Base-by-base conservation (phyloP, 257 asterid genomes). In the Scutellaria minor region DNA sequence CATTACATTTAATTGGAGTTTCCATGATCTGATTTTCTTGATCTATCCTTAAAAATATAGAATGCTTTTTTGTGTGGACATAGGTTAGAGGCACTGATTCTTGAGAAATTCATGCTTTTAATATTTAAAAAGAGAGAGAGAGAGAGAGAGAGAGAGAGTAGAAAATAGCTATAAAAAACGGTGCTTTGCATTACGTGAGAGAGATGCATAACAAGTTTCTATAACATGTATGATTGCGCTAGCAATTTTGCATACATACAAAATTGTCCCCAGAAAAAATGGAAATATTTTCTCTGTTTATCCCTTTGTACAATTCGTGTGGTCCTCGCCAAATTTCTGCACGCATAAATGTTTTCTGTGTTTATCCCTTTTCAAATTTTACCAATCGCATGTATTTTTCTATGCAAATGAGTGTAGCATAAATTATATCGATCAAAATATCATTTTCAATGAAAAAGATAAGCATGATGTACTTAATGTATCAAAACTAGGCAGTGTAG, bases 371-470 rank as follows among this genome's bases (percentile, higher is more conserved):
- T 44, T 7, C 47, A 7, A 6, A 44, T 2, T 1, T 7, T 2
- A 24, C 27, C 27, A 24, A 24, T 24, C 27, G 1, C 47, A 44
- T 44, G 4, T 31, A 31, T 45, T 6, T 7, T 45, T 45, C 5
- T 45, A 9, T 45, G 50, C 9, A 8, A 45, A 45, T 31, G 37
- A 31, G 37, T 45, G 3, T 45, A 6, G 9, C 12, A 45, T 45
- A 9, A 45, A 45, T 8, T 9, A 45, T 45, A 9, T 22, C 55
- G 20, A 70, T 6, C 50, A 39, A 53, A 54, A 24, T 63, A 53
- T 73, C 57, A 5, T 9, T 22, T 37, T 42, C 51, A 39, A 51
- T 73, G 77, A 61, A 48, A 42, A 24, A 9, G 77, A 68, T 62
- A 66, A 66, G 20, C 37, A 31, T 24, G 27, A 31, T 31, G 27